Evolutionary conservation across 2,329 filamentous ascomycete genomes (phyloP).

Genomic region (Cyphellophora europaea): DNA sequence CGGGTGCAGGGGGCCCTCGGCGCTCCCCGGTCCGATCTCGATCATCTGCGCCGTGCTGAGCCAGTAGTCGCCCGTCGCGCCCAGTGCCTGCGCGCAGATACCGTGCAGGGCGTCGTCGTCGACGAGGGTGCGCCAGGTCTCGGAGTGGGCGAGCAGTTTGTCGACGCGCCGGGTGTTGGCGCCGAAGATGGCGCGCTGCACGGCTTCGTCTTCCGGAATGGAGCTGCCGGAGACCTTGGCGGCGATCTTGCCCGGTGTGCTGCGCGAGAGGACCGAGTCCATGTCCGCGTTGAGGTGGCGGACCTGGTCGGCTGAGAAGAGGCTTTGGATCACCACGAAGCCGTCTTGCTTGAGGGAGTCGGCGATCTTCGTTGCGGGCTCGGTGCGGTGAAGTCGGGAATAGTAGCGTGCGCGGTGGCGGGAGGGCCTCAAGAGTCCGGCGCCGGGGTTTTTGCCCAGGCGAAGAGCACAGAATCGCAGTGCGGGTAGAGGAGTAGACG

Average conservation of each 20-base stretch:
- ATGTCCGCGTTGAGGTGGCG: neutral
- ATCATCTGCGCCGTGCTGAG: conserved; percentile 8
- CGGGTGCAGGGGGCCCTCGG: conserved; percentile 4
- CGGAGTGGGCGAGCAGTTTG: neutral
- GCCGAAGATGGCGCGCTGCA: conserved; percentile 1
- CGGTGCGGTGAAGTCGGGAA: too few relatives aligned
- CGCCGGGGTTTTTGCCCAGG: too few relatives aligned
- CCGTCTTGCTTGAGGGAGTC: too few relatives aligned
- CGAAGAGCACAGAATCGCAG: too few relatives aligned
- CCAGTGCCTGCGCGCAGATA: too few relatives aligned
- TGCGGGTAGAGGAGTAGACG: too few relatives aligned
- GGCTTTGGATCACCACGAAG: neutral
- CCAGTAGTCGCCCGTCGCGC: conserved; percentile 4
- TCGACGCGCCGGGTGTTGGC: conserved; percentile 1
- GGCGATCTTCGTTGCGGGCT: too few relatives aligned
- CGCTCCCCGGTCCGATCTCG: conserved; percentile 8
- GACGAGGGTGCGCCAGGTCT: conserved; percentile 1
- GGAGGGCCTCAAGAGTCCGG: too few relatives aligned
- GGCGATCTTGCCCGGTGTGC: neutral
- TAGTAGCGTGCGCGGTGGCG: too few relatives aligned
- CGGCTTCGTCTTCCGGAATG: neutral
- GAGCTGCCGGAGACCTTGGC: too few relatives aligned
- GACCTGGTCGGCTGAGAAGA: conserved; percentile 2
- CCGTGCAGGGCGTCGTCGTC: conserved; percentile 5
- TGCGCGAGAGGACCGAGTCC: neutral